These are phyloP conservation scores for Saccharum officinarum DNA, from an alignment of 176 grass and related monocot genomes.

Conservation along the genomic window DNA sequence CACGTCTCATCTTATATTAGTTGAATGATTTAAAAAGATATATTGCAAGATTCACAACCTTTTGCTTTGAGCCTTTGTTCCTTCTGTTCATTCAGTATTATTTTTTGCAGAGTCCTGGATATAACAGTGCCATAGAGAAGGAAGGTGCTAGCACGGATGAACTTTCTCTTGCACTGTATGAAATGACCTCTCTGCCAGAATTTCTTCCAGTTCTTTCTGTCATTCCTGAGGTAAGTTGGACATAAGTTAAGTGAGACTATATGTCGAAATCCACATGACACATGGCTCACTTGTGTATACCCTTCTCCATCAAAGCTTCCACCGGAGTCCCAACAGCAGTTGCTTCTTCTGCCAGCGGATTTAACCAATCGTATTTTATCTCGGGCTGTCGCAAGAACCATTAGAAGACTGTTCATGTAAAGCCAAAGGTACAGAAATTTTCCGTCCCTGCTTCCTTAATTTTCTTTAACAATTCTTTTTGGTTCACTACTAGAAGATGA, in stretches of 20 bases:
- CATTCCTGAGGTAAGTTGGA: slow-evolving; percentile 70
- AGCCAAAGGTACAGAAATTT: slow-evolving; percentile 18
- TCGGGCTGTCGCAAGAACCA: slow-evolving; percentile 77
- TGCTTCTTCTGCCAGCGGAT: slow-evolving; percentile 74
- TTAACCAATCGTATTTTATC: slow-evolving; percentile 71
- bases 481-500: not conserved
- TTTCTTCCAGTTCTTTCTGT: slow-evolving; percentile 62
- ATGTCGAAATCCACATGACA: not conserved
- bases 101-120: slow-evolving; percentile 52
- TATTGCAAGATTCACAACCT: slow-evolving; percentile 20
- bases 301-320: slow-evolving; percentile 58
- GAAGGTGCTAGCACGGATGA: slow-evolving; percentile 44
- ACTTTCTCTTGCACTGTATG: slow-evolving; percentile 72
- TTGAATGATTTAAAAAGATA: not conserved
- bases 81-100: slow-evolving; percentile 21
- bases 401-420: slow-evolving; percentile 71
- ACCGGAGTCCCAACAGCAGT: slow-evolving; percentile 70
- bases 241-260: slow-evolving; percentile 10
- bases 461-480: not conserved
- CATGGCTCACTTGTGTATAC: slow-evolving; percentile 27
- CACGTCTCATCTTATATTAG: not conserved
- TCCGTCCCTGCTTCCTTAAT: not conserved
- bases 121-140: slow-evolving; percentile 41
- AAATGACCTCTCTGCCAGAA: slow-evolving; percentile 70
- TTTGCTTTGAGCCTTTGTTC: not conserved